These are phyloP conservation scores for Tolypocladium guangdongense DNA, from an alignment of 2,329 filamentous ascomycete genomes.

Conservation along the genomic window DNA sequence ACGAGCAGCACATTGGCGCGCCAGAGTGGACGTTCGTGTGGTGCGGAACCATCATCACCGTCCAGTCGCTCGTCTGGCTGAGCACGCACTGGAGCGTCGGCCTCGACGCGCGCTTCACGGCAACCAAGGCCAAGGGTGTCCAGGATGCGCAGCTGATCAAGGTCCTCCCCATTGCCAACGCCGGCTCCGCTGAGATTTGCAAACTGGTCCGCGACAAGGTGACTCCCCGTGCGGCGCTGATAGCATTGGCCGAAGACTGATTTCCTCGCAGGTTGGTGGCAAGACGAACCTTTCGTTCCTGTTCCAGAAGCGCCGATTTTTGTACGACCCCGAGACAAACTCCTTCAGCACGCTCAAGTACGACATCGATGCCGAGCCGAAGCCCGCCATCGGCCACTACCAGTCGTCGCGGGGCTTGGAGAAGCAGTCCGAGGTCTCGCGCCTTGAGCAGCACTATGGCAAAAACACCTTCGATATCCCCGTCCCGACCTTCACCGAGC, in stretches of 20 bases:
- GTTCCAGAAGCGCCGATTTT: slow-evolving; percentile 95
- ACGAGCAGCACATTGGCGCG: slow-evolving; percentile 85
- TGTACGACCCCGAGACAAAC: slow-evolving; percentile 62
- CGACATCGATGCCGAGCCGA: slow-evolving; percentile 74
- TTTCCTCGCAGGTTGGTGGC: slow-evolving; percentile 44
- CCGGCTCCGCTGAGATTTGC: slow-evolving; percentile 82
- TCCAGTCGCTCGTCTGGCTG: slow-evolving; percentile 84
- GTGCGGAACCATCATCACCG: slow-evolving; percentile 74
- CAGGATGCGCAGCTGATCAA: slow-evolving; percentile 79
- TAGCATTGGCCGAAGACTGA: background rate
- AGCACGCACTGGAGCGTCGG: slow-evolving; percentile 97
- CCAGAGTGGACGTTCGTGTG: slow-evolving; percentile 98
- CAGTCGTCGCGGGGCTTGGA: slow-evolving; percentile 70
- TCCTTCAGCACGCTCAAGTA: slow-evolving; percentile 78
- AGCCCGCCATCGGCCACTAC: slow-evolving; percentile 66
- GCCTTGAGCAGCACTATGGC: slow-evolving; percentile 86
- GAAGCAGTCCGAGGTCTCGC: slow-evolving; percentile 62
- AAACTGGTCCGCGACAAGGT: slow-evolving; percentile 64
- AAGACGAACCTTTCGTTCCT: slow-evolving; percentile 77
- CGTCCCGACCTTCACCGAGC: slow-evolving; percentile 86
- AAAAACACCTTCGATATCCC: slow-evolving; percentile 96
- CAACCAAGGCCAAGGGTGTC: slow-evolving; percentile 57
- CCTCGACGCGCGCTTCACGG: slow-evolving; percentile 70
- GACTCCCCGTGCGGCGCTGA: slow-evolving; percentile 5
- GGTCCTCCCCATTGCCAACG: slow-evolving; percentile 81